Base-by-base conservation (phyloP, 1,284 basidiomycete species). In the Sanghuangporus sanghuang region DNA sequence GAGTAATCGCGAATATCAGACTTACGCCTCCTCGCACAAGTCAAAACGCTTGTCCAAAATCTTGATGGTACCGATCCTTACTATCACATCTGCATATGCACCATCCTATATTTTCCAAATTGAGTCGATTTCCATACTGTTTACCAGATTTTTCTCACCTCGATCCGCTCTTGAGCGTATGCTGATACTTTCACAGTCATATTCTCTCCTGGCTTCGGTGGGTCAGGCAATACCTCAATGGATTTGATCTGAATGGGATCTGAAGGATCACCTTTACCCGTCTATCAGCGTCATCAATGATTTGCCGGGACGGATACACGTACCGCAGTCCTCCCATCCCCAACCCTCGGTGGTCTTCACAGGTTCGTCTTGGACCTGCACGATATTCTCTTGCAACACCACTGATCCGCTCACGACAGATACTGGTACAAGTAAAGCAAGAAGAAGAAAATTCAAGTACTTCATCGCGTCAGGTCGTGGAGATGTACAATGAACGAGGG, bases 21-120 rank as follows among this genome's bases (percentile, higher is more conserved):
- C 93, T 73, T 78, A 96, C 93, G 95, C 93, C 76, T 97, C 95
- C 65, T 95, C 84, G 73, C 95, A 97, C 56, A 96, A 76, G 69
- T 97, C 92, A 69, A 97, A 95, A 18, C 72, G 74, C 78, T 93
- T 96, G 55, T 82, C 77, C 21, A 97, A 76, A 9, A 97, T 73
- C 79, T 93, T 95, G 74, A 97, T 86, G 16, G 91, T 77, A 36
- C 95, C 95, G 46, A 97, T 81, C 75, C 96, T 97, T 66, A 97
- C 95, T 1, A 78, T 77, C 2, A 97, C 93, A 68, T 95, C 86
- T 9, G 90, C 95, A 70, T 85, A 91, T 38, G 95, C 91, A n/a
- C 95, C 95, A 8, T 95, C 89, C 94, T 96, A 8, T 12, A 38
- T 52, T 56, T 52, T 69, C 36, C 50, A 27, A 32, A 40, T 46